Evolutionary conservation across 225 moss, liverwort and hornwort genomes (phyloP).

Genomic region (Thuidium tamariscinum): DNA sequence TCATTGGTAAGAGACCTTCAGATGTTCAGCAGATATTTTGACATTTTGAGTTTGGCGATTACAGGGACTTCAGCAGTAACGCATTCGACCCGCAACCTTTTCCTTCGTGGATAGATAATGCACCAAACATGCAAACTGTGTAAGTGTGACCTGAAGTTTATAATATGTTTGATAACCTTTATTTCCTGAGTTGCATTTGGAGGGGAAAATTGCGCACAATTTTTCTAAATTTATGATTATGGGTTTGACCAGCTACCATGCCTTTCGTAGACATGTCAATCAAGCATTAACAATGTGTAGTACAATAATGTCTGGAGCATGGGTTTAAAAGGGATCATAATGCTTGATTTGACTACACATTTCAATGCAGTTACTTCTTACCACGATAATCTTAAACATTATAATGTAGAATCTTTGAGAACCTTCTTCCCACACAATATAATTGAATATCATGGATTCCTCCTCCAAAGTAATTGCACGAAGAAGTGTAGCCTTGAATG

Average conservation of each 20-base stretch:
- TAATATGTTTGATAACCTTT: neutral
- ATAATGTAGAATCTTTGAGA: too few relatives aligned
- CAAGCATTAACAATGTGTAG: neutral
- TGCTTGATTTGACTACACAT: neutral
- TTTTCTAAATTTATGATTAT: neutral
- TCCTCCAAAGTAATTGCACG: neutral
- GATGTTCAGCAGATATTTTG: neutral
- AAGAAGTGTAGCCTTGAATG: neutral
- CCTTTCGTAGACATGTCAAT: neutral
- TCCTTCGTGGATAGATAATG: conserved; percentile 26
- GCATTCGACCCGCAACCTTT: conserved; percentile 15
- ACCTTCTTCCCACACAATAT: too few relatives aligned
- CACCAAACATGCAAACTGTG: conserved; percentile 17
- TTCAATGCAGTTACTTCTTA: neutral
- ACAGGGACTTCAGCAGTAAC: conserved; percentile 70
- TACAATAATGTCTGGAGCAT: neutral
- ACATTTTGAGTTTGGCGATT: neutral
- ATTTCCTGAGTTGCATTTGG: neutral
- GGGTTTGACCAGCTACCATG: neutral
- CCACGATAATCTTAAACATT: neutral
- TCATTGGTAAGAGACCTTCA: too few relatives aligned
- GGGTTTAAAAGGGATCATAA: neutral
- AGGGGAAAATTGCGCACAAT: neutral
- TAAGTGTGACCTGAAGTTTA: conserved; percentile 13
- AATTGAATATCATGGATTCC: neutral